phyloP scores from a whole-genome alignment of 768 basidiomycete species.

The Xerocomus brunneocitrinus region DNA sequence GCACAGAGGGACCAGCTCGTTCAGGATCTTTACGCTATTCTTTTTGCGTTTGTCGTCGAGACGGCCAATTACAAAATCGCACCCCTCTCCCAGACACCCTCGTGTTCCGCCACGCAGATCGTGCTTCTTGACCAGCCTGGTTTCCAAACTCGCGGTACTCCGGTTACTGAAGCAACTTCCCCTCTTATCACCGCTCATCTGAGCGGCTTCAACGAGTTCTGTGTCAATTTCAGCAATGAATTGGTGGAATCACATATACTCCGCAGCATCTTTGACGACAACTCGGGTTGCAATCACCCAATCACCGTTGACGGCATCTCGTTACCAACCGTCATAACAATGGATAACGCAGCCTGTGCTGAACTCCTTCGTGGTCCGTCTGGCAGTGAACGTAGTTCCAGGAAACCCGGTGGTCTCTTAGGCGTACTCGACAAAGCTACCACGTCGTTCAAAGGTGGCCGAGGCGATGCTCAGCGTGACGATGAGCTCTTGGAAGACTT shows the following conservation, averaged over 20 bases:
- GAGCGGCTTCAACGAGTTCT: conserved; percentile 59
- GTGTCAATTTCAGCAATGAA: conserved; percentile 57
- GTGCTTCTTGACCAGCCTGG: conserved; percentile 53
- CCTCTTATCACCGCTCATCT: conserved; percentile 54
- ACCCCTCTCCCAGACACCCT: conserved; percentile 38
- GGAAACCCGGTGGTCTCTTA: conserved; percentile 55
- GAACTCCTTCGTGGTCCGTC: conserved; percentile 57
- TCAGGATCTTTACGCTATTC: conserved; percentile 57
- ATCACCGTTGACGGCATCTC: conserved; percentile 49
- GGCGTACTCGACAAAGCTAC: conserved; percentile 52
- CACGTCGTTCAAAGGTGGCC: conserved; percentile 47
- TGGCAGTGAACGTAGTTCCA: conserved; percentile 40
- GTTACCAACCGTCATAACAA: conserved; percentile 42
- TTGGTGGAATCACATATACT: conserved; percentile 53
- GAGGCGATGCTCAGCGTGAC: conserved; percentile 43
- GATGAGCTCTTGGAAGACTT: conserved; percentile 50
- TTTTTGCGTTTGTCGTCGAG: conserved; percentile 61
- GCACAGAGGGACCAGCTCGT: conserved; percentile 52
- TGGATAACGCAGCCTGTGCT: conserved; percentile 53
- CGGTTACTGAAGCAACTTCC: conserved; percentile 36
- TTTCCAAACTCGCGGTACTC: conserved; percentile 49
- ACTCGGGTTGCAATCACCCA: conserved; percentile 40
- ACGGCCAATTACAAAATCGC: conserved; percentile 57
- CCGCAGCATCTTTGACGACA: conserved; percentile 50
- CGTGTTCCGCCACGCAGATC: conserved; percentile 44